These are phyloP conservation scores for Daedalea quercina DNA, from an alignment of 768 basidiomycete genomes.

Conservation along the genomic window DNA sequence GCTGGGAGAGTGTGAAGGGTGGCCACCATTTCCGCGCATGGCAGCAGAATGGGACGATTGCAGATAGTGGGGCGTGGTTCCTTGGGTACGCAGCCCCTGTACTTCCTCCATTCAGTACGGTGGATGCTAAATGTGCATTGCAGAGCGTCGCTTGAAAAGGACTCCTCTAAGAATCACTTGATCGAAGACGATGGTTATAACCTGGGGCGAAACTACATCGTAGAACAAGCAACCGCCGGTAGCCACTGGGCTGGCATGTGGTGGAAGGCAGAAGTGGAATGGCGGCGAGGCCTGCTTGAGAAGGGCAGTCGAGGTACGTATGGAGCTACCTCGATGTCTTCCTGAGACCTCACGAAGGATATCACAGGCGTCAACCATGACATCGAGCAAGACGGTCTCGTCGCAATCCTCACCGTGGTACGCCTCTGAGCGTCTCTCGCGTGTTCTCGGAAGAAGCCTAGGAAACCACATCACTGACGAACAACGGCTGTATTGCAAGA, in stretches of 20 bases:
- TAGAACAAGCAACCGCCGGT: constrained; percentile 55
- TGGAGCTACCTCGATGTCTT: neutral
- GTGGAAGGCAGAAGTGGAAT: constrained; percentile 78
- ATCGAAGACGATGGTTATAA: constrained; percentile 81
- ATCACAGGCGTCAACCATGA: constrained; percentile 68
- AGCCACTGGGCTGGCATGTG: constrained; percentile 55
- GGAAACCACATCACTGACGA: too few relatives aligned
- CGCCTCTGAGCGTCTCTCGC: constrained; percentile 28
- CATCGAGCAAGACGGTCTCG: constrained; percentile 73
- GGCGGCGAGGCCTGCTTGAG: constrained; percentile 61
- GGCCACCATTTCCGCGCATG: constrained; percentile 88
- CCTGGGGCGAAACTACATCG: constrained; percentile 72
- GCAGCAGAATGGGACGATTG: constrained; percentile 77
- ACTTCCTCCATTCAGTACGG: too few relatives aligned
- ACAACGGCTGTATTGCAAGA: neutral
- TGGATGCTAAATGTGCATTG: neutral
- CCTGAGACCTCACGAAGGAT: neutral
- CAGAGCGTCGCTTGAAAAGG: constrained; percentile 72
- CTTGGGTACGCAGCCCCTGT: constrained; percentile 48
- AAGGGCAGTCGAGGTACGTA: constrained; percentile 59
- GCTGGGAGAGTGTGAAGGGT: constrained; percentile 82
- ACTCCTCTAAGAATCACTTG: constrained; percentile 60
- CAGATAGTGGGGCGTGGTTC: constrained; percentile 78
- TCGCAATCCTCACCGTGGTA: constrained; percentile 70
- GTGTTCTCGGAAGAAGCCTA: neutral